These are phyloP conservation scores for Penicillium expansum DNA, from an alignment of 2,329 filamentous ascomycete species.

Conservation along the genomic window DNA sequence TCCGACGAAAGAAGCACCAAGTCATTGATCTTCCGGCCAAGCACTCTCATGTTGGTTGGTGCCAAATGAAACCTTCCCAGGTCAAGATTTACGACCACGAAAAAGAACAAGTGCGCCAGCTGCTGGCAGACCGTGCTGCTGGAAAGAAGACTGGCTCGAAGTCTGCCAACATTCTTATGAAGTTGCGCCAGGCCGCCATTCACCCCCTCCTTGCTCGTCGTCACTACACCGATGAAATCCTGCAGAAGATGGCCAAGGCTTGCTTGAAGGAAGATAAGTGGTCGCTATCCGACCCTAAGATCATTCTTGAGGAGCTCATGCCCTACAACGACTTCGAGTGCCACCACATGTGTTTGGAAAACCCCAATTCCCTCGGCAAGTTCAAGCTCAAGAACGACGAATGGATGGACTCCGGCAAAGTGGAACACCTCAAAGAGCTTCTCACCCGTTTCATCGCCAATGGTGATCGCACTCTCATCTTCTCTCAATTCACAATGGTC, in stretches of 20 bases:
- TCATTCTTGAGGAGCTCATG: slow-evolving; percentile 55
- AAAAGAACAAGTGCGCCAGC: slow-evolving; percentile 60
- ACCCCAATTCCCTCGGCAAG: slow-evolving; percentile 52
- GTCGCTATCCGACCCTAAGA: slow-evolving; percentile 48
- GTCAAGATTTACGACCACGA: slow-evolving; percentile 69
- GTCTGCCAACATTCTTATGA: slow-evolving; percentile 73
- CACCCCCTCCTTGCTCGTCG: slow-evolving; percentile 85
- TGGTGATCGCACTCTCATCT: slow-evolving; percentile 84
- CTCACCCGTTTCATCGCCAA: slow-evolving; percentile 70
- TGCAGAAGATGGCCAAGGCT: slow-evolving; percentile 73
- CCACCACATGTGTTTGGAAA: slow-evolving; percentile 56
- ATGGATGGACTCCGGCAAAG: slow-evolving; percentile 78
- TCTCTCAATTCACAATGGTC: slow-evolving; percentile 88
- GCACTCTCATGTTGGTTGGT: slow-evolving; percentile 72
- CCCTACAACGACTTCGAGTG: slow-evolving; percentile 61
- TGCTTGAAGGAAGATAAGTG: slow-evolving; percentile 68
- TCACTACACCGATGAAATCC: slow-evolving; percentile 70
- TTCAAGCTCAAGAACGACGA: slow-evolving; percentile 60
- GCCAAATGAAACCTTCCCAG: slow-evolving; percentile 73
- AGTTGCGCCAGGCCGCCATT: slow-evolving; percentile 85
- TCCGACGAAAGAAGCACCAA: slow-evolving; percentile 90
- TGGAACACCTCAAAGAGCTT: slow-evolving; percentile 74
- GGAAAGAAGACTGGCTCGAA: slow-evolving; percentile 55
- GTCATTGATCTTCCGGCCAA: slow-evolving; percentile 85
- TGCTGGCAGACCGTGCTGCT: slow-evolving; percentile 57